phyloP scores from a whole-genome alignment of 441 rosid species.

The California macrophylla region DNA sequence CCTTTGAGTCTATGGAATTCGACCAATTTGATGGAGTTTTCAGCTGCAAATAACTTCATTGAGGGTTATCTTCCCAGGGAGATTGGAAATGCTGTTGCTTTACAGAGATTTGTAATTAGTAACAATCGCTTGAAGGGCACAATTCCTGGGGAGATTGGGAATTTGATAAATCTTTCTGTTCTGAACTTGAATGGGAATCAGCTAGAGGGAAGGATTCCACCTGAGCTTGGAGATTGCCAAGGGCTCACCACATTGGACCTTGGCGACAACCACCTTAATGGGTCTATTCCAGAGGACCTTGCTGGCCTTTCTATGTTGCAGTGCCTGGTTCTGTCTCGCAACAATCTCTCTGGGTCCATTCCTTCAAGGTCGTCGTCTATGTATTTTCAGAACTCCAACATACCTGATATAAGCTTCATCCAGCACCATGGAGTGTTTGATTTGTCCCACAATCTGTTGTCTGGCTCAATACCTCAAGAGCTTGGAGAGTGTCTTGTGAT shows the following conservation, averaged over 20 bases:
- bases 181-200: conserved; percentile 60
- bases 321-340: conserved; percentile 70
- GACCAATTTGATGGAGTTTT: conserved; percentile 56
- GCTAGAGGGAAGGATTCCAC: conserved; percentile 51
- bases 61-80: conserved; percentile 48
- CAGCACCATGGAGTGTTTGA: conserved; percentile 84
- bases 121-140: conserved; percentile 45
- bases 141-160: conserved; percentile 63
- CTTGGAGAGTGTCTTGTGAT: conserved; percentile 55
- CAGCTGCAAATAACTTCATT: conserved; percentile 57
- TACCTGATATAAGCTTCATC: conserved; percentile 66
- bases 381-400: conserved; percentile 35
- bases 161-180: conserved; percentile 50
- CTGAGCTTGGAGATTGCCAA: conserved; percentile 52
- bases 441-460: conserved; percentile 59
- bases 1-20: conserved; percentile 66
- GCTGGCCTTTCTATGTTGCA: conserved; percentile 59
- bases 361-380: conserved; percentile 46
- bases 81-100: conserved; percentile 45
- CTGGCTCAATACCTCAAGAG: conserved; percentile 62
- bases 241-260: conserved; percentile 69
- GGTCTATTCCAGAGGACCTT: conserved; percentile 50
- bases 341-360: conserved; percentile 58
- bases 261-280: conserved; percentile 61
- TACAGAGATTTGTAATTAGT: conserved; percentile 56